Base-by-base conservation (phyloP, 2,329 filamentous ascomycete genomes). In the Claviceps sp. region DNA sequence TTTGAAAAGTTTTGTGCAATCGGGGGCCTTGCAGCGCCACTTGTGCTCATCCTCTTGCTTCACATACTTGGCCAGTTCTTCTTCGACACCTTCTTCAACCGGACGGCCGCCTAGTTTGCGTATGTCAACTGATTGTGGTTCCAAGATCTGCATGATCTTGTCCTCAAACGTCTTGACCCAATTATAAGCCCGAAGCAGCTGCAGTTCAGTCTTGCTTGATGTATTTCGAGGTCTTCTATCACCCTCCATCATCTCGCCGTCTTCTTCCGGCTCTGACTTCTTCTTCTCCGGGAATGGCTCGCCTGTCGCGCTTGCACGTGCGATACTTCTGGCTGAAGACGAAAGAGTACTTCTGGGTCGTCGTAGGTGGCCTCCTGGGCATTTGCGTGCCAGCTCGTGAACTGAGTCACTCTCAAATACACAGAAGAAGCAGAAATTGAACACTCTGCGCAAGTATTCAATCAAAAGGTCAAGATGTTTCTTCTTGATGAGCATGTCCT, bases 161-260 rank as follows among this genome's bases (percentile, higher is more conserved):
- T 98, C 93, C 64, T 98, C 93, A 61, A 95, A 98, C 0, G 93
- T 97, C 72, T 86, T 94, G 54, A 98, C 94, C 93, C 94, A 98
- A 63, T 97, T 98, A 71, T 89, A 97, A 0, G 93, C 93, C 52
- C 90, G 85, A 62, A 94, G 86, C 14, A 97, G 79, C 64, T 97
- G 93, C 65, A 94, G 88, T 61, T 95, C 89, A 4, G 83, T 82
- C 71, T 95, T 95, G 49, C 77, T 82, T 23, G 77, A 77, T 16
- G 82, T 76, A 53, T 79, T 82, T 52, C 80, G 78, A 55, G 84
- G 82, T 61, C 88, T 89, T 62, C 86, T 86, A 54, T 93, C 86
- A 5, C 78, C 78, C 8, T 70, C 68, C 1, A 53, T 51, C 36
- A 55, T 68, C 22, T 60, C 58, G 6, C 84, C 81, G 1, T 82